These are phyloP conservation scores for Knufia petricola DNA, from an alignment of 2,329 filamentous ascomycete genomes.

Conservation along the genomic window DNA sequence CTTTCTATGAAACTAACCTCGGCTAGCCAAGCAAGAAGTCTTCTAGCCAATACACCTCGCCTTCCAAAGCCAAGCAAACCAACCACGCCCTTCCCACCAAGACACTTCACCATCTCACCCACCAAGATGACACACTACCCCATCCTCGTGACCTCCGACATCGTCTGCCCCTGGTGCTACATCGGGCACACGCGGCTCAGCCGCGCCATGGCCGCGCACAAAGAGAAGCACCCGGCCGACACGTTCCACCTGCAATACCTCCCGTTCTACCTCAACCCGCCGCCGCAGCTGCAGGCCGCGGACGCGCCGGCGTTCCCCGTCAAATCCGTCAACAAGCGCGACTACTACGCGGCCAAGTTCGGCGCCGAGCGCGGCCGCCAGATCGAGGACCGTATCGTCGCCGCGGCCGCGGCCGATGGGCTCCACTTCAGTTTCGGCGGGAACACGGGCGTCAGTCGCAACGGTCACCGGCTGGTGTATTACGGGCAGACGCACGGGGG, in stretches of 20 bases:
- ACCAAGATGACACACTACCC: constrained; percentile 40
- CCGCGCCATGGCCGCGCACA: constrained; percentile 59
- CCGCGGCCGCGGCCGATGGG: constrained; percentile 1
- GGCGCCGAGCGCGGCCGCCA: constrained; percentile 50
- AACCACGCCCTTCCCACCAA: not conserved
- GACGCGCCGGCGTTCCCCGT: constrained; percentile 44
- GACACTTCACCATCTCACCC: too few species aligned
- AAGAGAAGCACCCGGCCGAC: constrained; percentile 55
- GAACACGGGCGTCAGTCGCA: constrained; percentile 64
- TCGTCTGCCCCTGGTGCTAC: constrained; percentile 69
- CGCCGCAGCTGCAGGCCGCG: constrained; percentile 42
- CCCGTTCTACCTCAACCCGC: constrained; percentile 71
- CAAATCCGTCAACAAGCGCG: constrained; percentile 43
- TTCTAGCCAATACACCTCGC: too few species aligned
- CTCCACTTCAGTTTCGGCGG: constrained; percentile 66
- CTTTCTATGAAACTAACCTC: too few species aligned
- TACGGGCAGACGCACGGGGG: constrained; percentile 29
- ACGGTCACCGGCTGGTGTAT: constrained; percentile 69
- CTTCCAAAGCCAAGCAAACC: not conserved
- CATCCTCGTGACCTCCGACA: constrained; percentile 72
- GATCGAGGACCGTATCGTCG: constrained; percentile 43
- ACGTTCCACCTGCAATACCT: constrained; percentile 66
- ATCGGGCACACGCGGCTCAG: constrained; percentile 68
- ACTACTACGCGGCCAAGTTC: constrained; percentile 54
- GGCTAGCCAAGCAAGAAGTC: too few species aligned